Percentiles rank a stretch among this genome's conserved stretches.
phyloP scores from a whole-genome alignment of 2,329 filamentous ascomycete genomes.

The Chrysoporthe deuterocubensis region DNA sequence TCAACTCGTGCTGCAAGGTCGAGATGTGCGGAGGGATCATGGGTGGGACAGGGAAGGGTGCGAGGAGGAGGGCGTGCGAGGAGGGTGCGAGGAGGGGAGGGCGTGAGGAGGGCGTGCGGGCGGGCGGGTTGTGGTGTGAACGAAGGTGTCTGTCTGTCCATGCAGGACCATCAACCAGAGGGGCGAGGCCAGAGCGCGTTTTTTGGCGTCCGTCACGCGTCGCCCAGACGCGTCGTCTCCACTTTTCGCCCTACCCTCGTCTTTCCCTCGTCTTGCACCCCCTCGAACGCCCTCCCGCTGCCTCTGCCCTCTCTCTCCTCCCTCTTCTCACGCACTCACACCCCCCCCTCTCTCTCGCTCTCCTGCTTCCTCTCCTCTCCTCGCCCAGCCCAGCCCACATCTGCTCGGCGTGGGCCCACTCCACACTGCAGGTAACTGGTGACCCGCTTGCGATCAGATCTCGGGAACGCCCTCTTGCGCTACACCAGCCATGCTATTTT shows the following conservation, averaged over 20 bases:
- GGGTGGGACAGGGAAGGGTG: background rate
- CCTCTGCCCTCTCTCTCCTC: background rate
- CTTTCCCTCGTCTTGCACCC: background rate
- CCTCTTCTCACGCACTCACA: too few species aligned
- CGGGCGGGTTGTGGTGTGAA: too few species aligned
- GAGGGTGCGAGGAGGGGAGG: too few species aligned
- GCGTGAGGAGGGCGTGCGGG: background rate
- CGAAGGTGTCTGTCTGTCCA: background rate
- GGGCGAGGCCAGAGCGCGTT: conserved; percentile 25
- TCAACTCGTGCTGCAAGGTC: conserved; percentile 10
- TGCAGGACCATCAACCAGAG: background rate
- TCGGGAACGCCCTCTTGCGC: background rate
- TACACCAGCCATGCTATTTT: conserved; percentile 11
- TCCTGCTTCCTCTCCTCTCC: background rate
- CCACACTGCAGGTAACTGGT: background rate
- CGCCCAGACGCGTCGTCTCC: conserved; percentile 11
- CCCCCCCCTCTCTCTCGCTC: background rate
- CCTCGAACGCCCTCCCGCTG: background rate
- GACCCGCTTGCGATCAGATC: conserved; percentile 7
- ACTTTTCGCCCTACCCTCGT: background rate
- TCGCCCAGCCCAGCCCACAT: background rate
- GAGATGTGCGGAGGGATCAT: background rate
- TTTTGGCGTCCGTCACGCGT: conserved; percentile 32
- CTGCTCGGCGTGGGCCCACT: background rate
- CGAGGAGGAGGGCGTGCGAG: background rate